Evolutionary conservation across 345 rosid species (phyloP).

Genomic region (Ailanthus altissimus): DNA sequence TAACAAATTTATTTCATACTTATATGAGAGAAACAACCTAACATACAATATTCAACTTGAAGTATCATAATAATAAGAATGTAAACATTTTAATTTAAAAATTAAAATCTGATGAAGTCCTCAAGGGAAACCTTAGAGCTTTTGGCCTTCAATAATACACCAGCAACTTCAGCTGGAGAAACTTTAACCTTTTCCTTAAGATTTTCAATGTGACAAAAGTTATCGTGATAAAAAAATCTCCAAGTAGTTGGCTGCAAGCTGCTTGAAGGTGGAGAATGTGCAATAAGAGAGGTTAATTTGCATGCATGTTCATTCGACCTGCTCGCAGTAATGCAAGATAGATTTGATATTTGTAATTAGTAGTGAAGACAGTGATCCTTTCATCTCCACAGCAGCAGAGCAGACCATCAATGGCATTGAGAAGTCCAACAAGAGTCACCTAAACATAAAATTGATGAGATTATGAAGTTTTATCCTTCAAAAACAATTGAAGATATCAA

Average conservation of each 20-base stretch:
- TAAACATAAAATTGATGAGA: too few species aligned
- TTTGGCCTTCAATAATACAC: constrained; percentile 37
- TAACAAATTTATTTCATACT: too few species aligned
- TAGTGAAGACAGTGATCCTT: constrained; percentile 50
- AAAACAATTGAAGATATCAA: too few species aligned
- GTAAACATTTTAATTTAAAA: too few species aligned
- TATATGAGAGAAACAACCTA: too few species aligned
- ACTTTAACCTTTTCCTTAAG: constrained; percentile 31
- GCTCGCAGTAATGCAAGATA: constrained; percentile 46
- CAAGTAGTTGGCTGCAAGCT: constrained; percentile 37
- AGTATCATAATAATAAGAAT: too few species aligned
- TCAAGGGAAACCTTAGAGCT: constrained; percentile 26
- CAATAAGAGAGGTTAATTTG: constrained; percentile 39
- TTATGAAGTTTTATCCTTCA: too few species aligned
- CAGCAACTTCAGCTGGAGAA: constrained; percentile 46
- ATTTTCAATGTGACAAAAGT: constrained; percentile 26
- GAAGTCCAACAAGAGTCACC: constrained; percentile 43
- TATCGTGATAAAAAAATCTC: constrained; percentile 35
- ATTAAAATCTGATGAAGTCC: constrained; percentile 31
- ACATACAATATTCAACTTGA: too few species aligned
- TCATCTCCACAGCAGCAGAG: constrained; percentile 50
- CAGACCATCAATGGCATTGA: constrained; percentile 47
- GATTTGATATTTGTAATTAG: constrained; percentile 40
- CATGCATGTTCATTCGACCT: constrained; percentile 49
- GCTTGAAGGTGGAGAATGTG: constrained; percentile 46